Evolutionary conservation across 2,329 filamentous ascomycete genomes (phyloP).

Genomic region (Neocatenulostroma microsporum): DNA sequence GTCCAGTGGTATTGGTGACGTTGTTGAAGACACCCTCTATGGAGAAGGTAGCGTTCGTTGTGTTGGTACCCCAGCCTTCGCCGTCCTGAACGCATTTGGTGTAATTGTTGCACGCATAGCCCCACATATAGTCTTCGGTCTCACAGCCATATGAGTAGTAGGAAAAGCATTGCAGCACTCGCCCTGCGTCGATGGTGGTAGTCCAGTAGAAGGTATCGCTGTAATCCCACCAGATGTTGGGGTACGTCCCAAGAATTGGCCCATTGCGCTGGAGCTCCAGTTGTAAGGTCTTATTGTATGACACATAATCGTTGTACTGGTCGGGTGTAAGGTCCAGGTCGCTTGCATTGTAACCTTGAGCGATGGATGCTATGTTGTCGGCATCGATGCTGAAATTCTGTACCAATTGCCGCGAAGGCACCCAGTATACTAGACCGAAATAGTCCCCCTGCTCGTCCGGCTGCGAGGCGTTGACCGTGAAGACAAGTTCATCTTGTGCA

Average conservation of each 20-base stretch:
- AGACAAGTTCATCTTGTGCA: conserved; percentile 2
- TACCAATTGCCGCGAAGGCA: conserved; percentile 16
- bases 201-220: conserved; percentile 5
- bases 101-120: conserved; percentile 9
- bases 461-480: conserved; percentile 1
- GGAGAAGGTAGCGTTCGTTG: conserved; percentile 14
- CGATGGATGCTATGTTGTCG: not conserved
- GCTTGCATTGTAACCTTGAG: conserved; percentile 3
- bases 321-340: not conserved
- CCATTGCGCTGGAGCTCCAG: conserved; percentile 12
- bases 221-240: conserved; percentile 4
- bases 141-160: conserved; percentile 7
- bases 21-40: conserved; percentile 9
- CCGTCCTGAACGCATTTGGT: conserved; percentile 22
- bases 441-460: not conserved
- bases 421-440: conserved; percentile 11
- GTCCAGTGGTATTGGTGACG: not conserved
- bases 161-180: conserved; percentile 9
- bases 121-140: not conserved
- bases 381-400: conserved; percentile 11
- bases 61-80: conserved; percentile 15
- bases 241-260: conserved; percentile 12
- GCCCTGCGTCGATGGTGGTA: conserved; percentile 5
- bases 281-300: conserved; percentile 13
- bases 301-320: conserved; percentile 4